These are phyloP conservation scores for Cercospora beticola DNA, from an alignment of 2,329 filamentous ascomycete species.

Conservation along the genomic window DNA sequence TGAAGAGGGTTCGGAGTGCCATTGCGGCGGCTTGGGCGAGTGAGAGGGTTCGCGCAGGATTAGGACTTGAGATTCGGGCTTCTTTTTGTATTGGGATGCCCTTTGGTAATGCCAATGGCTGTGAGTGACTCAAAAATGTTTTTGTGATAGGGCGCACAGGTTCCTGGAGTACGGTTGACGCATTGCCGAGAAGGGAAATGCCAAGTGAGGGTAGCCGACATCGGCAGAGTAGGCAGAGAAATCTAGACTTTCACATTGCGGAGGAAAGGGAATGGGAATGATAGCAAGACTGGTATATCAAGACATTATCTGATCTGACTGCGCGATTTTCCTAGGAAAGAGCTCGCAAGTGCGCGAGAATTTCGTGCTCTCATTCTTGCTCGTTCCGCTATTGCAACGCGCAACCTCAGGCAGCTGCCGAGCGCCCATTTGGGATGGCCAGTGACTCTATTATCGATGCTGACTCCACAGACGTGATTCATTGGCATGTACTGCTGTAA, in stretches of 20 bases:
- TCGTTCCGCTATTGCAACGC: neutral
- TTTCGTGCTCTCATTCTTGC: neutral
- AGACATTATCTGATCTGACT: neutral
- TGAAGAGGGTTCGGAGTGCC: conserved; percentile 24
- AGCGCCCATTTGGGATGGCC: neutral
- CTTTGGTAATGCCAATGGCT: neutral
- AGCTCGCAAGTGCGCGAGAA: neutral
- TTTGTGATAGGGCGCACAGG: neutral
- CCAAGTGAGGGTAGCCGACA: conserved; percentile 1
- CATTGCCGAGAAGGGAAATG: conserved; percentile 1
- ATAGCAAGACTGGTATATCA: neutral
- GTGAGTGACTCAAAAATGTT: neutral
- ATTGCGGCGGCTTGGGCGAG: conserved; percentile 7
- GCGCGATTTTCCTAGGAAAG: neutral
- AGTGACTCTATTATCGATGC: neutral
- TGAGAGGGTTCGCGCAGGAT: neutral
- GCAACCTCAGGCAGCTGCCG: neutral
- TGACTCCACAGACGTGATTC: neutral
- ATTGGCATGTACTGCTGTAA: neutral
- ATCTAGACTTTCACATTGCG: neutral
- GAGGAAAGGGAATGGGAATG: neutral
- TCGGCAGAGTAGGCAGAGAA: neutral
- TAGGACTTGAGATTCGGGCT: neutral
- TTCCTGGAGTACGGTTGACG: neutral
- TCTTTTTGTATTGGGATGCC: neutral